Conservation (phyloP, 306 rosid species). For the Pterocarpus santalinus region DNA sequence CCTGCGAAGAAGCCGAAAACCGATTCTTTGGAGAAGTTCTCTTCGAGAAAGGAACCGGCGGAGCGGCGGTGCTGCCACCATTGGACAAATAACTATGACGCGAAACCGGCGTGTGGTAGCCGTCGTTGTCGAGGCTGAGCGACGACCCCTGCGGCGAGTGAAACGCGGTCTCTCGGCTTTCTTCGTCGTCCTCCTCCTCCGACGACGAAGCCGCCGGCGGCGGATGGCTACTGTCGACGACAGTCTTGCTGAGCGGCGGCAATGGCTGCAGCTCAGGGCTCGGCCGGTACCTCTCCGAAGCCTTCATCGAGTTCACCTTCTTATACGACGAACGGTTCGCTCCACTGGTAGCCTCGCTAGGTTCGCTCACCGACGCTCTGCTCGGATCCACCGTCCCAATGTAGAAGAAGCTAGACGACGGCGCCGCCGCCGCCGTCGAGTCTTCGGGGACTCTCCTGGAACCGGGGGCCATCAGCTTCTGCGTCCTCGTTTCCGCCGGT, state of each 20-base stretch:
- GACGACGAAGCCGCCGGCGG: constrained; percentile 56
- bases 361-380: constrained; percentile 47
- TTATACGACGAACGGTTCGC: constrained; percentile 65
- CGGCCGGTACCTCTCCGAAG: constrained; percentile 80
- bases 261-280: constrained; percentile 96
- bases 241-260: constrained; percentile 63
- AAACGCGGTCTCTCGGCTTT: constrained; percentile 70
- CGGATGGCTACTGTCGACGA: constrained; percentile 52
- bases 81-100: constrained; percentile 58
- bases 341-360: constrained; percentile 18
- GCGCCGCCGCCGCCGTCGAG: constrained; percentile 52
- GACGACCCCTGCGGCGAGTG: constrained; percentile 79
- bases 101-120: constrained; percentile 72
- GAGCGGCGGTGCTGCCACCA: constrained; percentile 42
- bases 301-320: constrained; percentile 62
- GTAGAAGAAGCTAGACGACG: constrained; percentile 72
- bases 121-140: constrained; percentile 59
- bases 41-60: constrained; percentile 71
- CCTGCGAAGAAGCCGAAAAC: constrained; percentile 60
- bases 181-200: constrained; percentile 53
- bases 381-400: constrained; percentile 89
- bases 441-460: constrained; percentile 54
- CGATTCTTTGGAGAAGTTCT: constrained; percentile 89
- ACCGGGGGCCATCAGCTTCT: constrained; percentile 60
- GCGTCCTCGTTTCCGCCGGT: constrained; percentile 54